Conservation (phyloP, 192 early-diverging fungal genomes). For the Entomortierella lignicola region DNA sequence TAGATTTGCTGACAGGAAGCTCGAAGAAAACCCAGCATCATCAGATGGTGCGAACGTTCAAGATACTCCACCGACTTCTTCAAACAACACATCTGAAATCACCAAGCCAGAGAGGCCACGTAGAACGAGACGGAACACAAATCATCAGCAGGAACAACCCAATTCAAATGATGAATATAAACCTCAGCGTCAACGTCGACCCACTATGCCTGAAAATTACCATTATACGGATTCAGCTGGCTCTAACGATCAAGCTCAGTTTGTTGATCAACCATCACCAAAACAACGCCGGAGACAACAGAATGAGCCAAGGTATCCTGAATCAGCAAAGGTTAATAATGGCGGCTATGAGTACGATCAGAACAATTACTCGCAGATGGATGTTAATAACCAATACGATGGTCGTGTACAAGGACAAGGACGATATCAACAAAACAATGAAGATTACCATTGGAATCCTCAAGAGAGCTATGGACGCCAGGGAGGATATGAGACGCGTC, state of each 20-base stretch:
- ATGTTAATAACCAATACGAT: not conserved
- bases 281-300: not conserved
- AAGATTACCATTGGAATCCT: not conserved
- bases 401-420: not conserved
- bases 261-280: not conserved
- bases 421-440: not conserved
- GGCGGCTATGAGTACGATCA: not conserved
- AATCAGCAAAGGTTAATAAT: not conserved
- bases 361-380: not conserved
- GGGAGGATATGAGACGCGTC: not conserved
- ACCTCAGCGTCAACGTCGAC: constrained; percentile 1
- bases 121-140: constrained; percentile 27
- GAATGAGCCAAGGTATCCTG: not conserved
- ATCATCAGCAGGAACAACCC: constrained; percentile 9
- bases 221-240: not conserved
- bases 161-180: not conserved
- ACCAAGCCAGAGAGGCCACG: constrained; percentile 32
- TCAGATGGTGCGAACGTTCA: not conserved
- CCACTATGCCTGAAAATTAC: not conserved
- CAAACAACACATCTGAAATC: not conserved
- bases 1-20: not conserved
- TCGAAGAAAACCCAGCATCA: not conserved
- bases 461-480: not conserved
- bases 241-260: not conserved
- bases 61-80: not conserved